Base-by-base conservation (phyloP, 352 stramenopile species). In the Pythium myriotylum region DNA sequence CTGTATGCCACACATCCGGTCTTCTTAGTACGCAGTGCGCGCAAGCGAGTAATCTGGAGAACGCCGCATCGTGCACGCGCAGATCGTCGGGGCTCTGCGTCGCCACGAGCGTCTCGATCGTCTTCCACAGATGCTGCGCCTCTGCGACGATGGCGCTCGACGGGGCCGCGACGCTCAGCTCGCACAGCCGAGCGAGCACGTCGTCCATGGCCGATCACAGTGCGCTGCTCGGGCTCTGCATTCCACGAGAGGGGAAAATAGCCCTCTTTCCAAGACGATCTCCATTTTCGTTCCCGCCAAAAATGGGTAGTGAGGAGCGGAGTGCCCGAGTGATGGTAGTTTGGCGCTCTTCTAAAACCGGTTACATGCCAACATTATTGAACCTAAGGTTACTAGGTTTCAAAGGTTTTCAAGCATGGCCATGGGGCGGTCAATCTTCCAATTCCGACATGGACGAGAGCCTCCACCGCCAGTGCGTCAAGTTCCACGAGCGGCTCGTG, bases 401-500 rank as follows among this genome's bases (percentile, higher is more conserved):
- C 10, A 35, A n/a, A n/a, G n/a, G n/a, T n/a, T n/a, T n/a, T n/a
- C n/a, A n/a, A n/a, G n/a, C n/a, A n/a, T n/a, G n/a, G n/a, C n/a
- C n/a, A n/a, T n/a, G n/a, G n/a, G n/a, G n/a, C n/a, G n/a, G n/a
- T n/a, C n/a, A n/a, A n/a, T n/a, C n/a, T n/a, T n/a, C n/a, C n/a
- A n/a, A n/a, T 35, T 35, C 10, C 5, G 10, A 37, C 7, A 87
- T 91, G 79, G 57, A 68, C 20, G 73, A 81, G 10, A 61, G 74
- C 39, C 47, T 77, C 27, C 68, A 84, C 26, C 75, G 79, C 20
- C 78, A 80, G 53, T 87, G 77, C 56, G 68, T 73, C 33, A 73
- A 72, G 48, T 66, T 95, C 45, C 84, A 93, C 65, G 83, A 84
- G 32, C 73, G 84, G 20, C 66, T 95, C 42, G 70, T 73, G 43